A percentile compares a stretch with the other conserved stretches of the same genome.
phyloP scores from a whole-genome alignment of 495 filamentous ascomycete genomes.

The Penicillium arizonense region DNA sequence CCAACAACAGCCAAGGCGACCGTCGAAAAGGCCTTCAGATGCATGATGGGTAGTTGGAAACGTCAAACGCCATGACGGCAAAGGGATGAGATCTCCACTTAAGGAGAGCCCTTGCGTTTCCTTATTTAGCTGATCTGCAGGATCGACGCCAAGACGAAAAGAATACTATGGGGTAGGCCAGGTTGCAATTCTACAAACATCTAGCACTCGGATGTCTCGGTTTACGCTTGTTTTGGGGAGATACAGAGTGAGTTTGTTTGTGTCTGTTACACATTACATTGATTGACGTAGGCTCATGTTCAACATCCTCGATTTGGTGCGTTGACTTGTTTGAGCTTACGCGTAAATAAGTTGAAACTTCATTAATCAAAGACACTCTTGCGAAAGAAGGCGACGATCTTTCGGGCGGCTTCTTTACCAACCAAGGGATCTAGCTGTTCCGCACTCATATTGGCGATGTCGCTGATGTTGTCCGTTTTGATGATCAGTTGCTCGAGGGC shows the following conservation, averaged over 20 bases:
- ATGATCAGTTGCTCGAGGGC: conserved; percentile 68
- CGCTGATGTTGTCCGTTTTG: conserved; percentile 72
- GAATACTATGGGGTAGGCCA: conserved; percentile 1
- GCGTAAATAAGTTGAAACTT: background rate
- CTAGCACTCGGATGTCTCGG: conserved; percentile 27
- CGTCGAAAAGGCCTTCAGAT: conserved; percentile 14
- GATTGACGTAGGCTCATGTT: background rate
- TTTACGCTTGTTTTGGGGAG: conserved; percentile 19
- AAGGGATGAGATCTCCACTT: conserved; percentile 8
- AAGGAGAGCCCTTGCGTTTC: conserved; percentile 28
- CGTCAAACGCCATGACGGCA: background rate
- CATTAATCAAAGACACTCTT: conserved; percentile 66
- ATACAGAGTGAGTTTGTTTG: background rate
- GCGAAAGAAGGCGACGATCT: conserved; percentile 82
- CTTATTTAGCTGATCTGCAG: conserved; percentile 23
- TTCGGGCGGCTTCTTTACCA: conserved; percentile 74
- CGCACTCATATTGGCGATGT: conserved; percentile 82
- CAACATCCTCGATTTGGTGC: background rate
- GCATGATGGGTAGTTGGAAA: conserved; percentile 15
- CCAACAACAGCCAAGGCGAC: conserved; percentile 12
- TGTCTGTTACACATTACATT: background rate
- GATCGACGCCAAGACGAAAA: conserved; percentile 21
- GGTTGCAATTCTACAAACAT: background rate
- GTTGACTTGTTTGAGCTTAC: background rate
- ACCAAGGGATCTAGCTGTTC: conserved; percentile 70